Evolutionary conservation across 306 rosid genomes (phyloP).

Genomic region (Phaseolus lunatus): DNA sequence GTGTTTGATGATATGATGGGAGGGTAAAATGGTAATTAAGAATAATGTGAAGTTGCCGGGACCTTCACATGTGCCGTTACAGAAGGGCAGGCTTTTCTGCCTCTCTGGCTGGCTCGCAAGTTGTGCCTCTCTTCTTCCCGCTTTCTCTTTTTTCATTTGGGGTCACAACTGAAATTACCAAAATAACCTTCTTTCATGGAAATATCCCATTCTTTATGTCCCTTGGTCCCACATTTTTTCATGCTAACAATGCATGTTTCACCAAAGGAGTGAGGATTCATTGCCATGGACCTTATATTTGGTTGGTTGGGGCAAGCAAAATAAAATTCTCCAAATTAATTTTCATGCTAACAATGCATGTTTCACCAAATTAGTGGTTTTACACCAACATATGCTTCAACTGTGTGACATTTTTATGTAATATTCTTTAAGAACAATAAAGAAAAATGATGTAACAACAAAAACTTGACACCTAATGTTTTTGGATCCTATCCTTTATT

Average conservation of each 20-base stretch:
- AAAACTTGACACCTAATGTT: not conserved
- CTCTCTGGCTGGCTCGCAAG: slow-evolving; percentile 65
- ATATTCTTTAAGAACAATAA: not conserved
- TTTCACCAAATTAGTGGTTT: no score
- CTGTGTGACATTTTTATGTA: not conserved
- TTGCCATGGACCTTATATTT: slow-evolving; percentile 24
- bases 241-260: slow-evolving; percentile 3
- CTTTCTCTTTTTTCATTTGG: slow-evolving; percentile 55
- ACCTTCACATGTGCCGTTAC: slow-evolving; percentile 79
- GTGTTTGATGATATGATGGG: not conserved
- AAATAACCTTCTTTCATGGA: slow-evolving; percentile 38
- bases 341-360: no score
- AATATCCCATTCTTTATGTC: slow-evolving; percentile 20
- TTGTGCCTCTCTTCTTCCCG: slow-evolving; percentile 62
- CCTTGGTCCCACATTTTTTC: slow-evolving; percentile 34
- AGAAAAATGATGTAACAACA: not conserved
- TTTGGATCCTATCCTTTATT: not conserved
- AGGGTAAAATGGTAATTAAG: slow-evolving; percentile 51
- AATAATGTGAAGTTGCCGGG: slow-evolving; percentile 55
- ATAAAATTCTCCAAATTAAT: not conserved
- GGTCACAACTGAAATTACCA: slow-evolving; percentile 45
- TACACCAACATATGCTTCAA: not conserved
- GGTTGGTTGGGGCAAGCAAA: not conserved
- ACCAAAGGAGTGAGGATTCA: slow-evolving; percentile 19
- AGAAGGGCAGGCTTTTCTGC: slow-evolving; percentile 74